Percentiles rank a stretch among this genome's conserved stretches.
Conservation (phyloP, 1,284 basidiomycete genomes). For the Sphagnurus paluster region DNA sequence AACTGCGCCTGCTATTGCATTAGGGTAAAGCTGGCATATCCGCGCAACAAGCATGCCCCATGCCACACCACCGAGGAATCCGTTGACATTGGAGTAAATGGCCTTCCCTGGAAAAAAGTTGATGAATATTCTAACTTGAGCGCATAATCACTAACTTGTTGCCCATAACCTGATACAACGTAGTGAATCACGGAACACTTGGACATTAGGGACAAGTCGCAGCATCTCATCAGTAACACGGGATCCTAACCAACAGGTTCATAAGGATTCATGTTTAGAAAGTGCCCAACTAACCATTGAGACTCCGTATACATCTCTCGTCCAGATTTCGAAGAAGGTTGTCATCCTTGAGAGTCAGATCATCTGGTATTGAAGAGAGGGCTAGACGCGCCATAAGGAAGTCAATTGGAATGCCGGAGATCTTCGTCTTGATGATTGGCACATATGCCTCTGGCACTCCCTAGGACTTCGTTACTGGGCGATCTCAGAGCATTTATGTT, state of each 20-base stretch:
- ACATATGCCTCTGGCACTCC: constrained; percentile 96
- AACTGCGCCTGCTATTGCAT: constrained; percentile 91
- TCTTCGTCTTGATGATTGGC: constrained; percentile 91
- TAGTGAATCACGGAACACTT: constrained; percentile 92
- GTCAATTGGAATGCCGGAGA: constrained; percentile 93
- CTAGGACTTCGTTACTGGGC: constrained; percentile 41
- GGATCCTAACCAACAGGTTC: constrained; percentile 62
- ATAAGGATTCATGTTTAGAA: neutral
- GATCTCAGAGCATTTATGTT: constrained; percentile 6
- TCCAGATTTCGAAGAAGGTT: constrained; percentile 92
- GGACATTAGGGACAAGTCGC: constrained; percentile 91
- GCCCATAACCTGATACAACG: constrained; percentile 99
- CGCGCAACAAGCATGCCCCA: constrained; percentile 99
- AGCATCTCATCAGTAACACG: constrained; percentile 97
- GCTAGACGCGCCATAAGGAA: constrained; percentile 90
- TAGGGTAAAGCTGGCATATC: constrained; percentile 98
- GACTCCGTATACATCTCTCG: constrained; percentile 91
- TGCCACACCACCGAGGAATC: constrained; percentile 97
- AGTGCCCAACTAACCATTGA: constrained; percentile 68
- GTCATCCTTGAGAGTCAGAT: constrained; percentile 88
- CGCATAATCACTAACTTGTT: constrained; percentile 62
- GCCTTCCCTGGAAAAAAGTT: constrained; percentile 67
- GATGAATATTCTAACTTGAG: constrained; percentile 9
- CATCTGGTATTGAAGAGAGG: constrained; percentile 86
- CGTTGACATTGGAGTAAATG: constrained; percentile 98